Evolutionary conservation across 352 stramenopile genomes (phyloP).

Genomic region (Pythium scleroteichum): DNA sequence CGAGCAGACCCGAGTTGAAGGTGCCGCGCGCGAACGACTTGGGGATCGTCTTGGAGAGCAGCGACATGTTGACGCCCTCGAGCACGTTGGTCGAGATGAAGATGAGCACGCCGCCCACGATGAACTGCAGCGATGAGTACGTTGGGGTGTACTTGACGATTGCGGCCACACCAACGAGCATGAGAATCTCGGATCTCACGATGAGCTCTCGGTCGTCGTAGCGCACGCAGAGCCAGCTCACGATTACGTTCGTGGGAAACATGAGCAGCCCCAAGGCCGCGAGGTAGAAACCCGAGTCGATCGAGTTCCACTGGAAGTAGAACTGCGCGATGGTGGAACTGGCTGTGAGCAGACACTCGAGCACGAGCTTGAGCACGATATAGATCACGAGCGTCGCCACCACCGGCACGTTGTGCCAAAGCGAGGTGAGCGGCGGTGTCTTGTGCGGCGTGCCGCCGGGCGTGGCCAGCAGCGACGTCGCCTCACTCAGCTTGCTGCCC

Average conservation of each 20-base stretch:
- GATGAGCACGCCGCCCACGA: conserved; percentile 87
- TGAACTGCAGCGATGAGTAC: conserved; percentile 88
- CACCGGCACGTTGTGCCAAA: conserved; percentile 77
- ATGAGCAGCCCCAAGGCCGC: conserved; percentile 88
- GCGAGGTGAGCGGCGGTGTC: conserved; percentile 46
- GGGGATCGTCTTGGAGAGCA: conserved; percentile 93
- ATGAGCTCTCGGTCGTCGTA: conserved; percentile 94
- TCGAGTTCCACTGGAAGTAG: conserved; percentile 91
- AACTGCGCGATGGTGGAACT: conserved; percentile 84
- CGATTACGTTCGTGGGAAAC: conserved; percentile 91
- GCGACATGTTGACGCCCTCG: conserved; percentile 92
- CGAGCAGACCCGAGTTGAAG: conserved; percentile 95
- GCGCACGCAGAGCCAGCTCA: conserved; percentile 86
- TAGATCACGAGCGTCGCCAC: conserved; percentile 85
- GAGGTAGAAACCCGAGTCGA: conserved; percentile 85
- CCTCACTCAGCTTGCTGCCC: conserved; percentile 39
- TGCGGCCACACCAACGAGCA: conserved; percentile 86
- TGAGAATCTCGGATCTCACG: conserved; percentile 78
- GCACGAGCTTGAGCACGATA: conserved; percentile 91
- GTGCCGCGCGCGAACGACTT: conserved; percentile 91
- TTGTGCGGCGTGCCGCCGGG: conserved; percentile 17
- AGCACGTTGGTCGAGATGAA: conserved; percentile 93
- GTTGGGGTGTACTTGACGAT: conserved; percentile 90
- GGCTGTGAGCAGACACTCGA: conserved; percentile 88
- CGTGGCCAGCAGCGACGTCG: conserved; percentile 39